Conservation (phyloP, 495 filamentous ascomycete genomes). For the Aspergillus nidulans region DNA sequence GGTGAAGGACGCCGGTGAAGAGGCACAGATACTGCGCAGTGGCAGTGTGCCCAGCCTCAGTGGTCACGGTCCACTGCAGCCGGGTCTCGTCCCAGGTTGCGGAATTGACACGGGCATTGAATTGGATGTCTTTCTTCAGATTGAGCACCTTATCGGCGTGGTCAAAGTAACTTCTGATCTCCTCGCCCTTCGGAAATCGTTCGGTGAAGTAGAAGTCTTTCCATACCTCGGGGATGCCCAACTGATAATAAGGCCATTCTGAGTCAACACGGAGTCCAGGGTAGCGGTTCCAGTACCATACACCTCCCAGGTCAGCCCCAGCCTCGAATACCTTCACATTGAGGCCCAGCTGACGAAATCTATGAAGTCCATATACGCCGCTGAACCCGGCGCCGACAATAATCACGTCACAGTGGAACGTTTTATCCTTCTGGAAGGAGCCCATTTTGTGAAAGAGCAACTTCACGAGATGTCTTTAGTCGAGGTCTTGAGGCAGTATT, state of each 20-base stretch:
- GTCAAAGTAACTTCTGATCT: conserved; percentile 52
- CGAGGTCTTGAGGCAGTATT: too few species aligned
- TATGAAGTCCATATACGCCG: conserved; percentile 39
- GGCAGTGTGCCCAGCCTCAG: conserved; percentile 9
- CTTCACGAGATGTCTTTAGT: too few species aligned
- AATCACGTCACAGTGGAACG: conserved; percentile 43
- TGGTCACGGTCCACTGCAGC: conserved; percentile 26
- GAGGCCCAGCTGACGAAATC: conserved; percentile 38
- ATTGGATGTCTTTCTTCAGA: conserved; percentile 47
- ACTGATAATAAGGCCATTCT: conserved; percentile 48
- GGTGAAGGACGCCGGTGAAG: conserved; percentile 19
- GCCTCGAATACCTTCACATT: conserved; percentile 43
- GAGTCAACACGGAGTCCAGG: conserved; percentile 45
- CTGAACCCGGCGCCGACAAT: conserved; percentile 50
- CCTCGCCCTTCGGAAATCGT: conserved; percentile 45
- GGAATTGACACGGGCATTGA: conserved; percentile 44
- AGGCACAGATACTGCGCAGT: conserved; percentile 27
- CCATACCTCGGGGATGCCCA: conserved; percentile 47
- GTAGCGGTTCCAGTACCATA: conserved; percentile 39
- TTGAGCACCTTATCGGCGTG: conserved; percentile 50
- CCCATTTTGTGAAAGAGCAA: too few species aligned
- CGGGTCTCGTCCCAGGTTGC: conserved; percentile 37
- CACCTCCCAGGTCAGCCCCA: conserved; percentile 41
- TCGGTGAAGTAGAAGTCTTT: conserved; percentile 48
- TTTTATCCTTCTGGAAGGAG: too few species aligned